Base-by-base conservation (phyloP, 768 basidiomycete genomes). In the Russula griseocarnosa region DNA sequence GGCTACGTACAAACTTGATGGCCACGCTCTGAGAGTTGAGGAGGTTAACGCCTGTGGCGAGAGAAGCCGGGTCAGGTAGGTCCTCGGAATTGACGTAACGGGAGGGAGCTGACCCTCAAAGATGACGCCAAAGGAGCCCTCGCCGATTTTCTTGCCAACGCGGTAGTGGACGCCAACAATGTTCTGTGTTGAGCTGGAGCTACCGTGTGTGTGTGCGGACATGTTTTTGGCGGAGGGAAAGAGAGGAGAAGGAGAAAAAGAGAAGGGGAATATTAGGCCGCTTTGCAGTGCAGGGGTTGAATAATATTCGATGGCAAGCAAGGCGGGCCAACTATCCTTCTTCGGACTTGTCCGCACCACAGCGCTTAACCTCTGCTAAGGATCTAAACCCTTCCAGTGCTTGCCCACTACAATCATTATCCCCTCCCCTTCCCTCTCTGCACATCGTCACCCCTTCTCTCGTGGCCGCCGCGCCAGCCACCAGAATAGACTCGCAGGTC, bases 21-120 rank as follows among this genome's bases (percentile, higher is more conserved):
- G 97, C 97, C 66, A 98, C 96, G 11, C 94, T 95, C 79, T 96
- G 94, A 4, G 91, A 94, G 81, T 99, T 99, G 78, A 98, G 86
- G 36, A 99, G 81, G 74, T 99, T 99, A 9, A 94, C 96, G 30
- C 96, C 96, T 98, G 72, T 58, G 55, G 30, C 20, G 38, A 55
- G 14, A 9, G 58, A 40, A 40, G 38, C 30, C 20, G 4, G 50
- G 60, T 53, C 61, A 40, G 69, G 50, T 63, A 34, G 36, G 40
- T 36, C 10, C 6, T 55, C 44, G 38, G 62, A 46, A 60, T 26
- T n/a, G 53, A 49, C n/a, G 62, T 40, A 44, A 36, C 38, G 55
- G 30, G 70, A 58, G 57, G 32, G 38, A 59, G 51, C 67, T 70
- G 63, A 87, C 90, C 91, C 79, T 92, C 91, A 69, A 89, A 93